These are phyloP conservation scores for Solanum ossicruentum DNA, from an alignment of 257 asterid species.

Conservation along the genomic window DNA sequence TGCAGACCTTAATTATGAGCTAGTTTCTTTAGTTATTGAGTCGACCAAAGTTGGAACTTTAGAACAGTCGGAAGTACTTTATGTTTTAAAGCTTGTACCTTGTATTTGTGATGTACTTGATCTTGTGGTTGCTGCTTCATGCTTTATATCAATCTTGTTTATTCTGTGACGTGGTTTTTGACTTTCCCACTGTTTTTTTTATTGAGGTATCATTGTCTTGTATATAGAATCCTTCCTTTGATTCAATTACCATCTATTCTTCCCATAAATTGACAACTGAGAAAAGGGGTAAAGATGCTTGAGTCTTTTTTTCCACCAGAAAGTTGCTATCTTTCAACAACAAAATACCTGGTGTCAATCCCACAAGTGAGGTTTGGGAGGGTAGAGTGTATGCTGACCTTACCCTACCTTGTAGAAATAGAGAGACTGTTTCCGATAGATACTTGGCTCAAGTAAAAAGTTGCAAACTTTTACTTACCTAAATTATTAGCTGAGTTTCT, in stretches of 20 bases:
- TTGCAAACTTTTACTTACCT: neutral
- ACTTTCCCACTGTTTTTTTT: neutral
- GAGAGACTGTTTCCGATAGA: too few relatives aligned
- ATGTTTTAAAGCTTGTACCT: neutral
- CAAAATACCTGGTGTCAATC: too few relatives aligned
- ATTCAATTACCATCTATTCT: neutral
- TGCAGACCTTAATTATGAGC: too few relatives aligned
- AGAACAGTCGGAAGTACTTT: neutral
- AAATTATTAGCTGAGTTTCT: neutral
- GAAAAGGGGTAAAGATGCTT: neutral
- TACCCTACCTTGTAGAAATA: too few relatives aligned
- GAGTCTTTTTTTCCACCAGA: neutral
- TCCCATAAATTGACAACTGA: neutral
- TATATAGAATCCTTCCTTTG: neutral
- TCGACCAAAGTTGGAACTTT: neutral
- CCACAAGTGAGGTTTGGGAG: too few relatives aligned
- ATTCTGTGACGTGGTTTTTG: neutral
- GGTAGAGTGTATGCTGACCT: too few relatives aligned
- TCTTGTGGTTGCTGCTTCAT: neutral
- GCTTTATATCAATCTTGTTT: neutral
- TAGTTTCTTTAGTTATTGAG: neutral
- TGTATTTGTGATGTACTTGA: neutral
- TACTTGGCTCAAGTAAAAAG: neutral
- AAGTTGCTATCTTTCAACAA: neutral
- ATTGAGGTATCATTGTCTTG: neutral